These are phyloP conservation scores for Paxillus rubicundulus DNA, from an alignment of 768 basidiomycete genomes.

Conservation along the genomic window DNA sequence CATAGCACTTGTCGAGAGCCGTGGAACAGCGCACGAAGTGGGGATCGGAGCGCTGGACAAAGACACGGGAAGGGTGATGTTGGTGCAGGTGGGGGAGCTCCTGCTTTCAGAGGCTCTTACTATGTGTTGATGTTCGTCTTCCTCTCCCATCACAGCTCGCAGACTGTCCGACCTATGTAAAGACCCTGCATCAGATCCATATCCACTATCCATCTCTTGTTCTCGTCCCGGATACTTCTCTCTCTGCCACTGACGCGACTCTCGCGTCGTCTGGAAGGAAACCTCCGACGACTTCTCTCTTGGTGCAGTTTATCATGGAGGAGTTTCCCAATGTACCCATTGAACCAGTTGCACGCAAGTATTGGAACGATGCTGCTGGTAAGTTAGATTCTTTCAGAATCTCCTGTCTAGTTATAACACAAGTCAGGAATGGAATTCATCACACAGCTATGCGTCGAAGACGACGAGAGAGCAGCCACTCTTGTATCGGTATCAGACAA, in stretches of 20 bases:
- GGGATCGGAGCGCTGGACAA: constrained; percentile 85
- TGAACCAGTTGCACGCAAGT: constrained; percentile 71
- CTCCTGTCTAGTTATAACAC: neutral
- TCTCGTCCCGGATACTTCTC: constrained; percentile 80
- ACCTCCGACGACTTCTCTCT: constrained; percentile 49
- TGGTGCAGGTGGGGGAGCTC: constrained; percentile 64
- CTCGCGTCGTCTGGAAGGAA: constrained; percentile 44
- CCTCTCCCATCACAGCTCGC: constrained; percentile 50
- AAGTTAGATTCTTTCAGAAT: constrained; percentile 2
- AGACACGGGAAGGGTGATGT: constrained; percentile 69
- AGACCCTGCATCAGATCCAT: constrained; percentile 84
- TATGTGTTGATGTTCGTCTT: neutral
- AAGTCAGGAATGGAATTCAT: constrained; percentile 72
- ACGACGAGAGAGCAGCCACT: constrained; percentile 78
- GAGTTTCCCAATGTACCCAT: constrained; percentile 69
- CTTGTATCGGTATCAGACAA: constrained; percentile 79
- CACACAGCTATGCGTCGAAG: constrained; percentile 72
- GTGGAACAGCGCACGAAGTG: constrained; percentile 78
- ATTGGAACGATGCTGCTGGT: constrained; percentile 87
- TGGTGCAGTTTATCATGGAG: constrained; percentile 70
- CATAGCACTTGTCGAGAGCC: constrained; percentile 70
- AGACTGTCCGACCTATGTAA: constrained; percentile 87
- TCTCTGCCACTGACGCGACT: constrained; percentile 54
- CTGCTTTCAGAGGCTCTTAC: neutral
- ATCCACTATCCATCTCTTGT: constrained; percentile 68